phyloP scores from a whole-genome alignment of 1,284 basidiomycete genomes.

The Fereydounia khargensis region DNA sequence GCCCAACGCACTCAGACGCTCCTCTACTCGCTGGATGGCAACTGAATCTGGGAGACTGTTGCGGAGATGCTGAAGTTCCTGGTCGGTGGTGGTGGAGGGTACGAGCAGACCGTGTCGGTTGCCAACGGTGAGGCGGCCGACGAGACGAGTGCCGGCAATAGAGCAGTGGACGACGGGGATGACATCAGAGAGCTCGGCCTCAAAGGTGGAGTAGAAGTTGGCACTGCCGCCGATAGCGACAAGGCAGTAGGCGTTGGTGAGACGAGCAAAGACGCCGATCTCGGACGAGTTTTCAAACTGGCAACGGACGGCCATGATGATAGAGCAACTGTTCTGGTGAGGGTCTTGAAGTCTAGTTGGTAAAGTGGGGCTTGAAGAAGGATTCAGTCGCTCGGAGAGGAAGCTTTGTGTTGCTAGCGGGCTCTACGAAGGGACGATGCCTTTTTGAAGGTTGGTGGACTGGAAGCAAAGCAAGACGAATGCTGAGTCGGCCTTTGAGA shows the following conservation, averaged over 20 bases:
- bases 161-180: constrained; percentile 95
- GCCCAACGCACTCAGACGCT: constrained; percentile 89
- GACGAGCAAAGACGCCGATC: constrained; percentile 74
- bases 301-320: constrained; percentile 50
- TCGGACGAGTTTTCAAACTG: constrained; percentile 95
- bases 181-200: constrained; percentile 88
- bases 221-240: constrained; percentile 87
- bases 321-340: too few relatives aligned
- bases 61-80: constrained; percentile 94
- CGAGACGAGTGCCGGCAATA: constrained; percentile 90
- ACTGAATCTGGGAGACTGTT: constrained; percentile 92
- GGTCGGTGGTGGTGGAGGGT: constrained; percentile 91
- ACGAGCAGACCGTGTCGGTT: constrained; percentile 86
- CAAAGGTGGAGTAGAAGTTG: constrained; percentile 97
- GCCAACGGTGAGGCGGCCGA: constrained; percentile 91
- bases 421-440: too few relatives aligned
- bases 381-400: too few relatives aligned
- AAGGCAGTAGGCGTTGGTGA: constrained; percentile 73
- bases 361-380: too few relatives aligned
- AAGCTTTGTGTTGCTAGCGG: too few relatives aligned
- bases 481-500: too few relatives aligned
- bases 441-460: too few relatives aligned
- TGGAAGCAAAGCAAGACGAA: too few relatives aligned
- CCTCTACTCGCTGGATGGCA: constrained; percentile 92
- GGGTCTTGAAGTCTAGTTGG: too few relatives aligned